Evolutionary conservation across 2,329 filamentous ascomycete genomes (phyloP).

Genomic region (Exophiala spinifera): DNA sequence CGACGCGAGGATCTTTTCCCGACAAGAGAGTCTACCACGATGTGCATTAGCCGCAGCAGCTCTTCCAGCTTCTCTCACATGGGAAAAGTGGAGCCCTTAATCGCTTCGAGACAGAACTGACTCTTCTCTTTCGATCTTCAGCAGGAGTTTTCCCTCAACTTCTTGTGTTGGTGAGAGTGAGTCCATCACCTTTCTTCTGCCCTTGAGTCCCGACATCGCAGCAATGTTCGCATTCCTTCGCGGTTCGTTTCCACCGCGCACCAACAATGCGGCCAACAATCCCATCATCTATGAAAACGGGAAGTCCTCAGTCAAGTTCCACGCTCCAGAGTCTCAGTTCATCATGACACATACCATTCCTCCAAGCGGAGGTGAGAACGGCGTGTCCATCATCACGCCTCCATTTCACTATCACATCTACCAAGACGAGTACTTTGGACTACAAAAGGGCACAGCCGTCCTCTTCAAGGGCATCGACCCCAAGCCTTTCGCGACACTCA

Average conservation of each 20-base stretch:
- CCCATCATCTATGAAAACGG: slow-evolving; percentile 29
- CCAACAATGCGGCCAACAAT: slow-evolving; percentile 21
- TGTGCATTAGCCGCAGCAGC: too few relatives aligned
- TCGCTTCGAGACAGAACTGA: too few relatives aligned
- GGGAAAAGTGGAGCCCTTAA: too few relatives aligned
- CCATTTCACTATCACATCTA: slow-evolving; percentile 30
- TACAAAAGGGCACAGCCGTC: slow-evolving; percentile 21
- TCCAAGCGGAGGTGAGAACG: slow-evolving; percentile 7
- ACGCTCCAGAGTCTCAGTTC: slow-evolving; percentile 23
- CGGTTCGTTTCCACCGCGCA: slow-evolving; percentile 17
- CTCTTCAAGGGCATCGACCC: slow-evolving; percentile 20
- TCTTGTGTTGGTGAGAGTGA: too few relatives aligned
- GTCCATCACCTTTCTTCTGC: too few relatives aligned
- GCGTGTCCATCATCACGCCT: slow-evolving; percentile 24
- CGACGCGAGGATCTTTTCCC: too few relatives aligned
- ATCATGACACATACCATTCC: slow-evolving; percentile 24
- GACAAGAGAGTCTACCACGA: too few relatives aligned
- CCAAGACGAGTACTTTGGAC: slow-evolving; percentile 27
- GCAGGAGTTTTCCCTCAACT: too few relatives aligned
- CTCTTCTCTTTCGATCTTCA: too few relatives aligned
- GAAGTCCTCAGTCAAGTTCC: slow-evolving; percentile 24
- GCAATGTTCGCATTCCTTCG: slow-evolving; percentile 30
- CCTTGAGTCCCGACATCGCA: too few relatives aligned
- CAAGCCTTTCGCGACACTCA: slow-evolving; percentile 16
- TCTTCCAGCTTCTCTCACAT: too few relatives aligned